Evolutionary conservation across 768 basidiomycete species (phyloP).

Genomic region (Pholiota molesta): DNA sequence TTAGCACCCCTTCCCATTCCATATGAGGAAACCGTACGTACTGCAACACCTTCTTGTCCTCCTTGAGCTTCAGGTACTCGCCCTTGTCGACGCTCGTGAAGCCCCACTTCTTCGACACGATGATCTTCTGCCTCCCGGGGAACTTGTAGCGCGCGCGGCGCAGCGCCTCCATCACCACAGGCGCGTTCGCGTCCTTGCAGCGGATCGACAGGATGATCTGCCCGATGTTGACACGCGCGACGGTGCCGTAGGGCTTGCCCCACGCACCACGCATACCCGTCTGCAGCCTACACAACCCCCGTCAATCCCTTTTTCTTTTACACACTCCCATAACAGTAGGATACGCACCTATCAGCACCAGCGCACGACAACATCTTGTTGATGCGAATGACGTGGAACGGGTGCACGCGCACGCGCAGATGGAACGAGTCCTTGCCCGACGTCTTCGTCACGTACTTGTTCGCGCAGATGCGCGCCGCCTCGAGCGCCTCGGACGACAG

Average conservation of each 20-base stretch:
- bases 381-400: conserved; percentile 98
- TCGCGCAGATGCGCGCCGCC: conserved; percentile 98
- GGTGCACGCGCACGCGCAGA: conserved; percentile 94
- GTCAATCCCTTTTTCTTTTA: neutral
- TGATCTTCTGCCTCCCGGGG: conserved; percentile 98
- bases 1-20: conserved; percentile 4
- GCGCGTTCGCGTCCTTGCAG: conserved; percentile 84
- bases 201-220: conserved; percentile 90
- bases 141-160: conserved; percentile 99
- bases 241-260: conserved; percentile 98
- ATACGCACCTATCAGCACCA: conserved; percentile 89
- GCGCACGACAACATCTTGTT: conserved; percentile 99
- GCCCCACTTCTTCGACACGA: conserved; percentile 97
- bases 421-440: conserved; percentile 99
- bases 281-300: conserved; percentile 62
- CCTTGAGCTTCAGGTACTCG: conserved; percentile 88
- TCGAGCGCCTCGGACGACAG: conserved; percentile 95
- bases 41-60: conserved; percentile 88
- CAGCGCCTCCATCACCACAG: conserved; percentile 94
- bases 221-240: conserved; percentile 95
- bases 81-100: conserved; percentile 94
- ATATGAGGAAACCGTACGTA: conserved; percentile 42
- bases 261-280: conserved; percentile 99
- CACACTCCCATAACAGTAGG: conserved; percentile 3
- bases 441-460: conserved; percentile 99